Percentiles rank a stretch among this genome's conserved stretches.
Conservation (phyloP, 2,329 filamentous ascomycete genomes). For the Delphinella strobiligena region DNA sequence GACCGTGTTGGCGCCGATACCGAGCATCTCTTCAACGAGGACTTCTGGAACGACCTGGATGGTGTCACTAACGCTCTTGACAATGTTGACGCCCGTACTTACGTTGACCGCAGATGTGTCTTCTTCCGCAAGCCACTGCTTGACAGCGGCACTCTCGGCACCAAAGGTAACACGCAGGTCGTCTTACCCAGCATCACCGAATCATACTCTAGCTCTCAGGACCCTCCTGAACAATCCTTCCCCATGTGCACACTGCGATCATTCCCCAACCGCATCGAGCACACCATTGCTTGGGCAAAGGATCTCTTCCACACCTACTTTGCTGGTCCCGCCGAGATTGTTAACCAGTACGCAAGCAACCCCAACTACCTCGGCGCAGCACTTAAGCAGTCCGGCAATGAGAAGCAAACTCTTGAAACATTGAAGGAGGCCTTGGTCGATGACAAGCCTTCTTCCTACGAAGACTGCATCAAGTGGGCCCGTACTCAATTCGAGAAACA, state of each 20-base stretch:
- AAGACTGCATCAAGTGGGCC: conserved; percentile 95
- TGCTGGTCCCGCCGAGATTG: conserved; percentile 83
- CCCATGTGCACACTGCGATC: conserved; percentile 96
- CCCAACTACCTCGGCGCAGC: conserved; percentile 80
- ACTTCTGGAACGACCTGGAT: conserved; percentile 78
- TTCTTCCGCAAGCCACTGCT: conserved; percentile 96
- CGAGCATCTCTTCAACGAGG: conserved; percentile 86
- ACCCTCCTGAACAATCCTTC: conserved; percentile 96
- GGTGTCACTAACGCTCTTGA: conserved; percentile 95
- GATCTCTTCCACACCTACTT: conserved; percentile 93
- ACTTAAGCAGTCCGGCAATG: conserved; percentile 84
- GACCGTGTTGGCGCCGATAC: conserved; percentile 88
- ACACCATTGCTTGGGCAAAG: conserved; percentile 96
- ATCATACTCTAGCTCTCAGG: conserved; percentile 93
- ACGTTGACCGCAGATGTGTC: conserved; percentile 90
- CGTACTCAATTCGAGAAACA: conserved; percentile 89
- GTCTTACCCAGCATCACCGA: conserved; percentile 84
- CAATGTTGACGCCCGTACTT: conserved; percentile 93
- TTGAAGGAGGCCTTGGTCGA: conserved; percentile 83
- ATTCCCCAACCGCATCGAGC: conserved; percentile 97
- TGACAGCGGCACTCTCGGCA: conserved; percentile 95
- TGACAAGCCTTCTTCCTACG: conserved; percentile 82
- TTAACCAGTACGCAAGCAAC: conserved; percentile 80
- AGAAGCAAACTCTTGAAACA: conserved; percentile 85
- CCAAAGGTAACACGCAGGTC: conserved; percentile 97